Evolutionary conservation across 2,329 filamentous ascomycete species (phyloP).

Genomic region (Talaromyces sp.): DNA sequence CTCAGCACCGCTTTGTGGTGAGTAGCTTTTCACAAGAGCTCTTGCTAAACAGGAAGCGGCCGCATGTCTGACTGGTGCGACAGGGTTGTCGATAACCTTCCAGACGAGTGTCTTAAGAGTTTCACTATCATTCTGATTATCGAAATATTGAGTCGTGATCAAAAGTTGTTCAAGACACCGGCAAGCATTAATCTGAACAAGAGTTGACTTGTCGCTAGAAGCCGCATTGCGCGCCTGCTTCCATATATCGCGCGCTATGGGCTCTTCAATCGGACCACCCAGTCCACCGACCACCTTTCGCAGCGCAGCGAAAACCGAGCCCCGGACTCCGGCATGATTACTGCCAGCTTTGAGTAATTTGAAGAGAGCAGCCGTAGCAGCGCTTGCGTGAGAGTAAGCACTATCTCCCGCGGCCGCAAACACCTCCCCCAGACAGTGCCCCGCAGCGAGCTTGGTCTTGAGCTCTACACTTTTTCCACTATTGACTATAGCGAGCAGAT

Average conservation of each 20-base stretch:
- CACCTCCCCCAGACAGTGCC: constrained; percentile 80
- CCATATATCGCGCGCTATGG: constrained; percentile 83
- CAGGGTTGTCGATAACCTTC: constrained; percentile 79
- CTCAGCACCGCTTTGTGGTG: constrained; percentile 54
- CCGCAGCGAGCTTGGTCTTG: constrained; percentile 79
- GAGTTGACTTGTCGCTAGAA: constrained; percentile 72
- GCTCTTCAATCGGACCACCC: constrained; percentile 74
- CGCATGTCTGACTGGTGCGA: constrained; percentile 72
- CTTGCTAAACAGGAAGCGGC: constrained; percentile 82
- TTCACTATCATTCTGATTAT: constrained; percentile 86
- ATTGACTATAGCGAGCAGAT: constrained; percentile 70
- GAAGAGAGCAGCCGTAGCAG: constrained; percentile 68
- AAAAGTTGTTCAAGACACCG: constrained; percentile 72
- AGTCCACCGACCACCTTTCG: constrained; percentile 75
- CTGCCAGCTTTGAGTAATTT: constrained; percentile 77
- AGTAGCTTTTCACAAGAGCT: constrained; percentile 76
- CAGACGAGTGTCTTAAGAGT: constrained; percentile 76
- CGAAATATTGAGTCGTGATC: constrained; percentile 73
- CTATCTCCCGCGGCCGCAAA: constrained; percentile 93
- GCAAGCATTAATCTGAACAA: constrained; percentile 76
- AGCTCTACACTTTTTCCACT: constrained; percentile 71
- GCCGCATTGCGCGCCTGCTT: constrained; percentile 80
- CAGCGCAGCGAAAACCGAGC: constrained; percentile 70
- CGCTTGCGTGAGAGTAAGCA: constrained; percentile 74
- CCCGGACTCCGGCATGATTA: constrained; percentile 76